These are phyloP conservation scores for Stephanodiscus triporus DNA, from an alignment of 108 stramenopile genomes.

Conservation along the genomic window DNA sequence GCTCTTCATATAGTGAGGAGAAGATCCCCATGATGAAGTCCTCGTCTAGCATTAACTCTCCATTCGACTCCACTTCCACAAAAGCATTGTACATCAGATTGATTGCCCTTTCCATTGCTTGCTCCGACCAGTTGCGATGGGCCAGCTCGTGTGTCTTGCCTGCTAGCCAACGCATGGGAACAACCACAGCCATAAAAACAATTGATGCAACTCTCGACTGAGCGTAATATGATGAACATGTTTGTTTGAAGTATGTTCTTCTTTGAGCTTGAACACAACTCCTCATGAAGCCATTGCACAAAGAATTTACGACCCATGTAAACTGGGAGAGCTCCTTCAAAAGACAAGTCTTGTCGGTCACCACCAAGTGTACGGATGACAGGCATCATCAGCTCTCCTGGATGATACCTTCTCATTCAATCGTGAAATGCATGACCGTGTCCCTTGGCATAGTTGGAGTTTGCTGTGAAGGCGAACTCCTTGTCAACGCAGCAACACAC, in stretches of 20 bases:
- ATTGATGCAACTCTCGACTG: background rate
- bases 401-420: background rate
- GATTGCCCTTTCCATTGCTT: constrained; percentile 9
- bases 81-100: background rate
- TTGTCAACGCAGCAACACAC: background rate
- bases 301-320: background rate
- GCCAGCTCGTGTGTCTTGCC: constrained; percentile 17
- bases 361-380: constrained; percentile 5
- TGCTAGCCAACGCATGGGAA: background rate
- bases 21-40: constrained; percentile 14
- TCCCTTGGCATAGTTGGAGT: constrained; percentile 5
- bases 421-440: constrained; percentile 2
- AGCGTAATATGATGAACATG: constrained; percentile 3
- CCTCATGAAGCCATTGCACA: background rate
- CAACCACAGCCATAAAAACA: constrained; percentile 1
- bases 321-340: constrained; percentile 1
- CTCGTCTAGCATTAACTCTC: background rate
- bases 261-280: background rate
- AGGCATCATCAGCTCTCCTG: constrained; percentile 1
- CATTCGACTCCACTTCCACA: background rate
- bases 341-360: constrained; percentile 1
- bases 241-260: constrained; percentile 2
- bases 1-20: background rate
- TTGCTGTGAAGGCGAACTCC: background rate
- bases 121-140: constrained; percentile 10